Evolutionary conservation across 805 yeast genomes (phyloP), one percentile per base, ranked within the genome.

Genomic region (Nadsonia fulvescens): DNA sequence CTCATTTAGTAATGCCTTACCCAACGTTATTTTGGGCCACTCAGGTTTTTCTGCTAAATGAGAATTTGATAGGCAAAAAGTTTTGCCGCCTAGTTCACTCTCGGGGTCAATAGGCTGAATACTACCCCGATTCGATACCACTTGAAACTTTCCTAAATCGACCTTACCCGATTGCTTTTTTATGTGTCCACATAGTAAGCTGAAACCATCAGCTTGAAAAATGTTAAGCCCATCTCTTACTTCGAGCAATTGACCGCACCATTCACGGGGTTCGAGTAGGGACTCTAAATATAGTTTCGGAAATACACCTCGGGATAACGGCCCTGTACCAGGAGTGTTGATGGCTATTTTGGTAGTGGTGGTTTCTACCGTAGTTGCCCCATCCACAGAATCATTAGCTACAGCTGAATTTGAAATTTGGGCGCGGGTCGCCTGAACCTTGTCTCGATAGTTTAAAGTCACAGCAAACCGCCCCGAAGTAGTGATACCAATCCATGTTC

Each of bases 401-500:
- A n/a, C n/a, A n/a, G 1, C 73, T 65, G 1, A 66, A 43, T 22
- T 53, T 52, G 8, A 43, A 35, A n/a, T 20, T 33, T 32, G 23
- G 36, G 24, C 34, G 44, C 27, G 34, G 3, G 66, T 63, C 40
- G 5, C 35, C 30, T n/a, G n/a, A n/a, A n/a, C n/a, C 5, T 49
- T 47, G 37, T 75, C 89, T 24, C 77, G 52, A 43, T 66, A 70
- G 44, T 86, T 86, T 10, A 89, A 70, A 14, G 86, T 57, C 2
- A 75, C 75, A 0, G 91, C 76, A 2, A 83, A 31, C n/a, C 50
- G 42, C 0, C 79, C 79, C 3, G 38, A 43, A 15, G 54, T 53
- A 20, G 67, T 59, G 2, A 75, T 61, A 0, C 93, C 95, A 2
- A 79, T 66, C 98, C 98, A 89, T 0, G 95, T 78, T 1, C 98